Conservation (phyloP, 371 early-diverging fungal genomes). For the Zancudomyces culisetae region DNA sequence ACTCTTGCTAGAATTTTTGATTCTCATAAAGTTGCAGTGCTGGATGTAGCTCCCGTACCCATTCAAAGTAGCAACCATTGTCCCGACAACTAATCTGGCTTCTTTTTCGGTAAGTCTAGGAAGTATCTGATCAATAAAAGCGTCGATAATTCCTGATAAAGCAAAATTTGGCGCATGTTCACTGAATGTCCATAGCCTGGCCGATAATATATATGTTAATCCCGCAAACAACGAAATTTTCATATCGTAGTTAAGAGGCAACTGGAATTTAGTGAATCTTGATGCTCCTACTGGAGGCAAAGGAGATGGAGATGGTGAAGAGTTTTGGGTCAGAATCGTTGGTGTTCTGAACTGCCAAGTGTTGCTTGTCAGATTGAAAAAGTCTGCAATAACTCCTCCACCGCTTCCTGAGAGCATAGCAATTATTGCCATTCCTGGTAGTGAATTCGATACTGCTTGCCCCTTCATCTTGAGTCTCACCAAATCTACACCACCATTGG, state of each 20-base stretch:
- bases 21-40: no score
- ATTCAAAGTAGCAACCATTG: not conserved
- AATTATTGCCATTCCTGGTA: slow-evolving; percentile 20
- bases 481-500: slow-evolving; percentile 22
- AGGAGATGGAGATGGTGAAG: no score
- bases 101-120: slow-evolving; percentile 16
- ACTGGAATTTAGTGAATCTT: no score
- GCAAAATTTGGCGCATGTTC: slow-evolving; percentile 20
- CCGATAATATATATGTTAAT: slow-evolving; percentile 18
- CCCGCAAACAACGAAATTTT: slow-evolving; percentile 19
- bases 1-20: no score
- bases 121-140: slow-evolving; percentile 7
- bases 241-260: slow-evolving; percentile 10
- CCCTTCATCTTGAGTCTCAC: slow-evolving; percentile 19
- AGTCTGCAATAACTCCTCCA: slow-evolving; percentile 24
- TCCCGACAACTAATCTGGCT: slow-evolving; percentile 13
- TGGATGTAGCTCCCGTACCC: not conserved
- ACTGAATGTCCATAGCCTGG: slow-evolving; percentile 21
- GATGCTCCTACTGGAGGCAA: no score
- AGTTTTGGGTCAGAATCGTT: slow-evolving; percentile 8
- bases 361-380: slow-evolving; percentile 15
- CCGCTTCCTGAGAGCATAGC: slow-evolving; percentile 24
- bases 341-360: slow-evolving; percentile 21
- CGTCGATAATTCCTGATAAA: slow-evolving; percentile 11
- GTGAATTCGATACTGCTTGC: slow-evolving; percentile 17